Conservation (phyloP, 2,329 filamentous ascomycete genomes). For the Penicillium psychrosexuale region DNA sequence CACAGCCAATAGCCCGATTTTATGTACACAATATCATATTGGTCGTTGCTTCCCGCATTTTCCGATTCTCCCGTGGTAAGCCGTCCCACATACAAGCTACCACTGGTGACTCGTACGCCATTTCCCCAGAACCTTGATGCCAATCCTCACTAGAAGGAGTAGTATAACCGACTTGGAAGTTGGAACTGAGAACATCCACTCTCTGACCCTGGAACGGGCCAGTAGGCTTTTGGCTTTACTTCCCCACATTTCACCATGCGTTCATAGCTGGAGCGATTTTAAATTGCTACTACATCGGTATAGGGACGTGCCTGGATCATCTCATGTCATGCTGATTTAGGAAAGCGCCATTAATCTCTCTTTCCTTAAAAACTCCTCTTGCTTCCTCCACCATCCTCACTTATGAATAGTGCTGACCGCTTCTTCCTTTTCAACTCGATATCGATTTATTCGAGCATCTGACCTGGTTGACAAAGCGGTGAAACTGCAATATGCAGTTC, state of each 20-base stretch:
- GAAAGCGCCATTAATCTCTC: slow-evolving; percentile 1
- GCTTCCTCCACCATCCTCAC: background rate
- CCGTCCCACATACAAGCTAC: background rate
- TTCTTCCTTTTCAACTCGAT: background rate
- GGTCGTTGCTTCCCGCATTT: background rate
- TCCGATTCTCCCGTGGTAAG: background rate
- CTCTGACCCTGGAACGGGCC: background rate
- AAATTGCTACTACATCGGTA: background rate
- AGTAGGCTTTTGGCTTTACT: slow-evolving; percentile 9
- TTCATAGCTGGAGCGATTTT: slow-evolving; percentile 2
- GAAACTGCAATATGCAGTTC: slow-evolving; percentile 18
- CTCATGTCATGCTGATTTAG: background rate
- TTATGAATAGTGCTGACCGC: background rate
- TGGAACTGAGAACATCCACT: background rate
- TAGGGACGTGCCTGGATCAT: slow-evolving; percentile 13
- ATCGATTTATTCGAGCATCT: background rate
- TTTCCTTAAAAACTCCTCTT: background rate
- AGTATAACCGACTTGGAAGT: slow-evolving; percentile 2
- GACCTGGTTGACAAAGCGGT: background rate
- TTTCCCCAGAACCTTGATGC: background rate
- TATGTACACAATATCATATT: background rate
- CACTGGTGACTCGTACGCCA: slow-evolving; percentile 8
- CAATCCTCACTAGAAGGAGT: background rate
- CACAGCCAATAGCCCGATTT: background rate
- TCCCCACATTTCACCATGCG: slow-evolving; percentile 15